Base-by-base conservation (phyloP, 345 rosid species). In the Lepidium sativum region DNA sequence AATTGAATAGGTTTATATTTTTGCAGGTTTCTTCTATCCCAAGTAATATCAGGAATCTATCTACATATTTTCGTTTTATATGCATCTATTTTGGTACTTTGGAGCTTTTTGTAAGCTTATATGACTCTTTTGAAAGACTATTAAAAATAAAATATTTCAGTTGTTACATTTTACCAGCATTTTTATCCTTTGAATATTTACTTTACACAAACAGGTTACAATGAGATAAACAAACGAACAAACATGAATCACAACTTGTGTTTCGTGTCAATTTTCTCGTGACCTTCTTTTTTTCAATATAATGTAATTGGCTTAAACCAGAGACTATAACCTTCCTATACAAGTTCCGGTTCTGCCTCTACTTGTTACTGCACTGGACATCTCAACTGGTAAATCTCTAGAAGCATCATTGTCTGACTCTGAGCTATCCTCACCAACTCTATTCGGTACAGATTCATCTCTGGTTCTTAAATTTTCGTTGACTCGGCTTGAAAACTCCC, bases 401-500 rank as follows among this genome's bases (percentile, higher is more conserved):
- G 67, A 65, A 35, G 61, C 55, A 51, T 73, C 77, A 67, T 23
- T 59, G 27, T 47, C 68, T 43, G 62, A 66, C 54, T 37, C 63
- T 43, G 67, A 60, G 41, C 63, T 60, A 48, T 60, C 52, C 13
- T 60, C 72, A 16, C 57, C 50, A 0, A 29, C 58, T 73, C 68
- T 72, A 25, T 3, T 31, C 0, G 70, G 48, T 5, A 15, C 38
- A 56, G 76, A 23, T 9, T 65, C 71, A 18, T 51, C 72, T 37
- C 77, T 67, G 38, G 4, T 66, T 53, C 72, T 60, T 29, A 66
- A 27, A 52, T 67, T 64, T 60, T 67, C 77, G 13, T 60, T 54
- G 14, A 67, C 55, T 5, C 72, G 77, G 68, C 51, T 61, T 39
- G 68, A 13, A 3, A 75, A 27, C 8, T 75, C 79, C 79, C 79